Evolutionary conservation across 441 rosid species (phyloP).

Genomic region (Omphalea diandra): DNA sequence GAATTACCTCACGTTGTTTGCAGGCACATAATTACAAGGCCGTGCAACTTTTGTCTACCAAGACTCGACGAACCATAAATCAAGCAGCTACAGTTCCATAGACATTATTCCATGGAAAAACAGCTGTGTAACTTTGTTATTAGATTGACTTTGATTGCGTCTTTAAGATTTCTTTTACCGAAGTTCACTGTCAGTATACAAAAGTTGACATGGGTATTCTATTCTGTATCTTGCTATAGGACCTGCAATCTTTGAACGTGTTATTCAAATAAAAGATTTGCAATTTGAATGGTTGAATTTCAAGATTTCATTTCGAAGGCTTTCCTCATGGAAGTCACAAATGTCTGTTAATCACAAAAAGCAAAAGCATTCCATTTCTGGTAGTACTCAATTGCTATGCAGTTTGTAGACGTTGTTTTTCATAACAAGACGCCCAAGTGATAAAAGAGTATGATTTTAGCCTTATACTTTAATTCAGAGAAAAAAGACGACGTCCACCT

Average conservation of each 20-base stretch:
- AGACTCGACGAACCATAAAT: no score
- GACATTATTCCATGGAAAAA: no score
- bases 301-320: background rate
- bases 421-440: background rate
- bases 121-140: no score
- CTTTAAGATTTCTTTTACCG: background rate
- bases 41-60: no score
- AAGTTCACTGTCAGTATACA: background rate
- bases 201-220: background rate
- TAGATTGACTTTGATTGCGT: background rate
- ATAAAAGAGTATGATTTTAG: no score
- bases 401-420: background rate
- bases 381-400: background rate
- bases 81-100: no score
- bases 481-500: background rate
- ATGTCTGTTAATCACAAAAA: background rate
- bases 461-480: background rate
- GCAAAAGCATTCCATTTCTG: background rate
- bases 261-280: no score
- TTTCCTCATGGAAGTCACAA: background rate
- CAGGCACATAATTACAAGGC: background rate
- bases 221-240: background rate
- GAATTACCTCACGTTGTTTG: background rate
- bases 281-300: no score
- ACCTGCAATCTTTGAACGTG: no score